Conservation (phyloP, 2,329 filamentous ascomycete genomes). For the Akanthomyces lecanii region DNA sequence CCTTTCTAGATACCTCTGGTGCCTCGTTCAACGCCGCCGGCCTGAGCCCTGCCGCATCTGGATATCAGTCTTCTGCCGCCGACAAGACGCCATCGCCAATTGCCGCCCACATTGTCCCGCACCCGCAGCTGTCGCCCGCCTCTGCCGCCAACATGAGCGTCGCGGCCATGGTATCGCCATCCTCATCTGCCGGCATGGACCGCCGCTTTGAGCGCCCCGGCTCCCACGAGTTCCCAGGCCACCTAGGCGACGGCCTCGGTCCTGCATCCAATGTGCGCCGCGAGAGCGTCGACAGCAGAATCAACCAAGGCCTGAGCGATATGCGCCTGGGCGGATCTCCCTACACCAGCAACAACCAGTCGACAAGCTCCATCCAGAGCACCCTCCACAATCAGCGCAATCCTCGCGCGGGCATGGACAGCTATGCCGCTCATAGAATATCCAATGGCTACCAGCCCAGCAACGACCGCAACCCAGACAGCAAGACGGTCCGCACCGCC, state of each 20-base stretch:
- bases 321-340: conserved; percentile 64
- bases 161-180: conserved; percentile 61
- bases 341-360: conserved; percentile 73
- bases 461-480: conserved; percentile 53
- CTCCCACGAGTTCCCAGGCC: conserved; percentile 33
- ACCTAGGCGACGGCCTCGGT: conserved; percentile 34
- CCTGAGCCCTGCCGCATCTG: conserved; percentile 40
- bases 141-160: conserved; percentile 60
- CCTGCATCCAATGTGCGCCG: conserved; percentile 53
- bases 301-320: conserved; percentile 67
- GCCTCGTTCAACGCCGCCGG: conserved; percentile 37
- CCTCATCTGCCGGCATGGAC: conserved; percentile 42
- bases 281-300: conserved; percentile 75
- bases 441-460: conserved; percentile 62
- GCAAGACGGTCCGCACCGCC: conserved; percentile 58
- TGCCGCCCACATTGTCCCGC: conserved; percentile 46
- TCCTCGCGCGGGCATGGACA: conserved; percentile 49
- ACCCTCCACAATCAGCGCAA: conserved; percentile 64
- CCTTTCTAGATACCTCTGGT: conserved; percentile 33
- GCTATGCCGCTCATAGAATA: conserved; percentile 53
- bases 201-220: conserved; percentile 41
- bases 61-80: conserved; percentile 46
- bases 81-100: conserved; percentile 63
- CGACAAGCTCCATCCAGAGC: conserved; percentile 69
- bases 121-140: conserved; percentile 54